These are phyloP conservation scores for Rhodotorula taiwanensis DNA, from an alignment of 768 basidiomycete species.

Conservation along the genomic window DNA sequence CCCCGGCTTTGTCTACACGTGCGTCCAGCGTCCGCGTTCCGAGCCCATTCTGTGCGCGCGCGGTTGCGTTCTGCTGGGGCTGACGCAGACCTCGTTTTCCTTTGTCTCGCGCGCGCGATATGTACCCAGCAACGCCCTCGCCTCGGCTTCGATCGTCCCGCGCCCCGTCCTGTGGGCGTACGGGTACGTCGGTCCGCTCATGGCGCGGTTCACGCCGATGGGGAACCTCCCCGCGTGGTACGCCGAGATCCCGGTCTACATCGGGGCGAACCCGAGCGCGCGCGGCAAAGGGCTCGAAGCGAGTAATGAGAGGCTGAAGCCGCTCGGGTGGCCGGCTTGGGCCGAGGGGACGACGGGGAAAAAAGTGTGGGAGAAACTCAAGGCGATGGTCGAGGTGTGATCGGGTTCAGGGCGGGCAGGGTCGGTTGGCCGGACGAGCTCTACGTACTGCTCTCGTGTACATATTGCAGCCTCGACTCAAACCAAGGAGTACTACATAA, in stretches of 20 bases:
- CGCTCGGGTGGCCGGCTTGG: slow-evolving; percentile 21
- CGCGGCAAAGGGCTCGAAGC: slow-evolving; percentile 13
- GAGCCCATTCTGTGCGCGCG: not conserved
- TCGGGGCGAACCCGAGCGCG: slow-evolving; percentile 30
- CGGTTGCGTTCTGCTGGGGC: no score
- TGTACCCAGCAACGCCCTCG: slow-evolving; percentile 1
- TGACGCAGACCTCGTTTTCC: no score
- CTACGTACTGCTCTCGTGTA: no score
- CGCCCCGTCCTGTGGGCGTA: slow-evolving; percentile 19
- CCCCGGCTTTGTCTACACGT: slow-evolving; percentile 36
- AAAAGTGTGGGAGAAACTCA: slow-evolving; percentile 20
- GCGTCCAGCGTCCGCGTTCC: not conserved
- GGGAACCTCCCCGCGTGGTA: slow-evolving; percentile 33
- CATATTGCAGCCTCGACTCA: no score
- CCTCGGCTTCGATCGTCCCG: slow-evolving; percentile 25
- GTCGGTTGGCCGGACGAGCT: no score
- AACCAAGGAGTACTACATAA: no score
- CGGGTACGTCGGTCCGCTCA: slow-evolving; percentile 24
- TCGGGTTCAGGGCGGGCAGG: not conserved
- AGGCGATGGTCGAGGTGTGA: slow-evolving; percentile 16
- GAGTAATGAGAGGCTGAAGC: slow-evolving; percentile 18
- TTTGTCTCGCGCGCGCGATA: not conserved
- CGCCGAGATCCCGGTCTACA: slow-evolving; percentile 38
- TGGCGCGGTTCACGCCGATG: slow-evolving; percentile 25
- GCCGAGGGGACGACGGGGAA: slow-evolving; percentile 12